These are phyloP conservation scores for Xylariales sp. DNA, from an alignment of 2,329 filamentous ascomycete genomes.

Conservation along the genomic window DNA sequence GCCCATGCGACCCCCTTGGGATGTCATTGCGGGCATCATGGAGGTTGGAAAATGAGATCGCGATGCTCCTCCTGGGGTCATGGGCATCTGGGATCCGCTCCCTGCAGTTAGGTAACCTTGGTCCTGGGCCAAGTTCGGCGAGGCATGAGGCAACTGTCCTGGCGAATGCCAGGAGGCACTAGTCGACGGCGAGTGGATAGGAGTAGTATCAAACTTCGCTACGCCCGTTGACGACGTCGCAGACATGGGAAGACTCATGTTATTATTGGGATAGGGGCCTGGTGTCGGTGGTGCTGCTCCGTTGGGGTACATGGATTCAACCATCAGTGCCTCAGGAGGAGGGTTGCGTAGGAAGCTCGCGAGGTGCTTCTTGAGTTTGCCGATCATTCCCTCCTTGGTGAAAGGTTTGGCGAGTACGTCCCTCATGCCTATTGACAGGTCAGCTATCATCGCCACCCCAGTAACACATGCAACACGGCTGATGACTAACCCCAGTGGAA, in stretches of 20 bases:
- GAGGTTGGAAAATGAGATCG: conserved; percentile 31
- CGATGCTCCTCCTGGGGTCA: conserved; percentile 33
- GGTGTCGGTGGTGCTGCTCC: conserved; percentile 27
- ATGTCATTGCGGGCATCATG: conserved; percentile 33
- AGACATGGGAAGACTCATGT: conserved; percentile 28
- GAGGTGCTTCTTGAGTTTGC: conserved; percentile 84
- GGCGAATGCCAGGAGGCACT: conserved; percentile 48
- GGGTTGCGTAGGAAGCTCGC: conserved; percentile 73
- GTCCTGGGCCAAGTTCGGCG: conserved; percentile 42
- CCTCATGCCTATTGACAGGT: conserved; percentile 70
- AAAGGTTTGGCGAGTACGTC: conserved; percentile 97
- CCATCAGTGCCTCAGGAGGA: conserved; percentile 33
- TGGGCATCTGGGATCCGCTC: conserved; percentile 34
- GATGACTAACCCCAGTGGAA: conserved; percentile 79
- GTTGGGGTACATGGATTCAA: conserved; percentile 26
- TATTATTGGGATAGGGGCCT: conserved; percentile 26
- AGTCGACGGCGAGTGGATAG: conserved; percentile 50
- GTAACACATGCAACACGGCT: neutral
- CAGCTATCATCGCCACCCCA: conserved; percentile 11
- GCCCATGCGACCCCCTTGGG: conserved; percentile 7
- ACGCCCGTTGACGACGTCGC: conserved; percentile 27
- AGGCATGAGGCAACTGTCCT: conserved; percentile 45
- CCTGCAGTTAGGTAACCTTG: conserved; percentile 39
- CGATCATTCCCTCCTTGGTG: conserved; percentile 78
- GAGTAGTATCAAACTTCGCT: conserved; percentile 50